Evolutionary conservation across 208 protist species (phyloP).

Genomic region (Lotmaria passim): DNA sequence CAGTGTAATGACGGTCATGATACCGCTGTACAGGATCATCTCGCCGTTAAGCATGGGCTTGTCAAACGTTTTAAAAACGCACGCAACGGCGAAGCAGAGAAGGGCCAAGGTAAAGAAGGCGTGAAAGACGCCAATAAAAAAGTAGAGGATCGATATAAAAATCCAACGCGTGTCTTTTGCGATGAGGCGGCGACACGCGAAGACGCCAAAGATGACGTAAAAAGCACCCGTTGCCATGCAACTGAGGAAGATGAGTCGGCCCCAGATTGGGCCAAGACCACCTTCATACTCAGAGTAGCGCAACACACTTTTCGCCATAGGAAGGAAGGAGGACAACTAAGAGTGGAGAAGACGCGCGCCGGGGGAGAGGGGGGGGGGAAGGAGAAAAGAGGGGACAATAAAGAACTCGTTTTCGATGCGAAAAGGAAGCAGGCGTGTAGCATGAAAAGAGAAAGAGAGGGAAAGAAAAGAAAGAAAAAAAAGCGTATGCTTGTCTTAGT

Average conservation of each 20-base stretch:
- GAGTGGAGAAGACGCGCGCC: too few relatives aligned
- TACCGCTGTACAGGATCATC: constrained; percentile 55
- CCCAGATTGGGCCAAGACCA: constrained; percentile 46
- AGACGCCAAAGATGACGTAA: constrained; percentile 67
- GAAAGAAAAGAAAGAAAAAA: too few relatives aligned
- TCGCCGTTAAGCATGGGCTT: constrained; percentile 45
- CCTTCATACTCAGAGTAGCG: constrained; percentile 22
- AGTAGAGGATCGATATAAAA: constrained; percentile 57
- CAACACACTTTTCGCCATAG: constrained; percentile 38
- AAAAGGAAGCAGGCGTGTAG: too few relatives aligned
- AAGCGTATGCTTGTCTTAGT: too few relatives aligned
- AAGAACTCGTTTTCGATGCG: too few relatives aligned
- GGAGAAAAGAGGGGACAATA: too few relatives aligned
- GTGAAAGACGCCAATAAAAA: constrained; percentile 66
- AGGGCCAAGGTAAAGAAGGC: constrained; percentile 69
- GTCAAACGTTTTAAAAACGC: constrained; percentile 66
- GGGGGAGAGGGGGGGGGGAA: too few relatives aligned
- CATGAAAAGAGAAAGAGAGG: too few relatives aligned
- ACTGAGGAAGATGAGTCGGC: constrained; percentile 63
- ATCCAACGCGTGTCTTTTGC: constrained; percentile 59
- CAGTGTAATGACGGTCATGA: constrained; percentile 69
- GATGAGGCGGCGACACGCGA: constrained; percentile 69
- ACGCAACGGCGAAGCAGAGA: constrained; percentile 69
- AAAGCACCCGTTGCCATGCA: constrained; percentile 51
- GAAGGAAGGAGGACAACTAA: background rate